Base-by-base conservation (phyloP, 176 grass and related monocot species). In the Olyra latifolia region DNA sequence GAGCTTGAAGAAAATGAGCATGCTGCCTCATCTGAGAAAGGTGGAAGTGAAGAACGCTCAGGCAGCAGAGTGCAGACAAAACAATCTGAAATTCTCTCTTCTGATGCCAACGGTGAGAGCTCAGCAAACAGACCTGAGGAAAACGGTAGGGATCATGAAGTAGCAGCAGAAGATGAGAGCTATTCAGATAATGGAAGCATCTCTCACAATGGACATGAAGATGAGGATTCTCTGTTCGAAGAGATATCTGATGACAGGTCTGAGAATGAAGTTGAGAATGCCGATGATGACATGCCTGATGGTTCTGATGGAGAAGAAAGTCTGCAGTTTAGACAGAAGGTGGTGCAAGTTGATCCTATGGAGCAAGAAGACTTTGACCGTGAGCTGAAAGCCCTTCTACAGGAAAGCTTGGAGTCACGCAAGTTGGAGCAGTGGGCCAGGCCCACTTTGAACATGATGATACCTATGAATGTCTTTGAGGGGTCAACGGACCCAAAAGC, bases 351-450 rank as follows among this genome's bases (percentile, higher is more conserved):
- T 62, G 91, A 97, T 78, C 88, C 86, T 69, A 82, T 88, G 45
- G 91, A 93, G 66, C 87, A 89, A 73, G 91, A 91, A 77, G 87
- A 94, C 69, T 97, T 94, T 71, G 91, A 91, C 15, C 82, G 66
- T 43, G 88, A 91, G 73, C 60, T 94, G 74, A 93, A 84, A 87
- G 77, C 89, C 61, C 70, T 97, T 72, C 66, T 91, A 81, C 89
- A 94, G 89, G 94, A 94, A 76, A 91, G 89, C 47, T 61, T 91
- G 87, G 89, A 94, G 47, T 91, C 89, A 12, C 87, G 89, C 8
- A 91, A 97, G 61, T 80, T 88, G 59, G 89, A 94, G 75, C 60
- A 81, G 44, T 75, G 80, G 57, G 69, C 83, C 11, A 86, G 82
- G 59, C 82, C 91, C 30, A 86, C 78, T 39, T 5, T 86, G 14